Evolutionary conservation across 1,139 yeast species (phyloP), one percentile per base, ranked within the genome.

Genomic region (Spencermartinsiella ligniputridi): DNA sequence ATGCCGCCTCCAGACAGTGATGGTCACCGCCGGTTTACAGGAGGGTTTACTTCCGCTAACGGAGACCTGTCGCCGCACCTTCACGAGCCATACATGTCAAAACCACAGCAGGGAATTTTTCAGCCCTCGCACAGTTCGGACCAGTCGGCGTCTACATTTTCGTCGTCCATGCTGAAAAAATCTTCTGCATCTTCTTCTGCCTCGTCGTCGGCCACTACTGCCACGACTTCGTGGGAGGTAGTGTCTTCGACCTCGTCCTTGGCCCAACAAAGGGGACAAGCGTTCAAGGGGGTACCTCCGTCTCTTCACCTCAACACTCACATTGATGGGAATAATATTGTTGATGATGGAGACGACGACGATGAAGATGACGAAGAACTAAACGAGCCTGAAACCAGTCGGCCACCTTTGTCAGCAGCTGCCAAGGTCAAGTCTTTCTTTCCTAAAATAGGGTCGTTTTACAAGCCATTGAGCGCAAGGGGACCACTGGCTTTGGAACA

Each of bases 341-440:
- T 27, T 27, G 32, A 27, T 27, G 15, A 27, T n/a, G 32, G n/a
- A n/a, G 32, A 8, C 32, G 32, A 27, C n/a, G 32, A 27, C 5
- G 13, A 6, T 4, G 32, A 27, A 6, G n/a, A 27, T n/a, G 32
- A 27, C 32, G 32, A 4, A 9, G 15, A 4, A 9, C 5, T 6
- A 5, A 15, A 27, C 32, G 32, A 27, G 5, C 15, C 8, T n/a
- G 32, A n/a, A 9, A 15, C 8, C n/a, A 6, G 8, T 5, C 12
- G 32, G 5, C 32, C 8, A n/a, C 40, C 40, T 3, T 12, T 15
- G 24, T 37, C 43, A 15, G 32, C 43, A 4, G 35, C 45, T 9
- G 44, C 49, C n/a, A 19, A 44, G 22, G 48, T 47, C 38, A 47
- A 48, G 44, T 37, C 40, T 38, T 40, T 49, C 39, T 49, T 49